Base-by-base conservation (phyloP, 371 early-diverging fungal genomes). In the Nematocida parisii region DNA sequence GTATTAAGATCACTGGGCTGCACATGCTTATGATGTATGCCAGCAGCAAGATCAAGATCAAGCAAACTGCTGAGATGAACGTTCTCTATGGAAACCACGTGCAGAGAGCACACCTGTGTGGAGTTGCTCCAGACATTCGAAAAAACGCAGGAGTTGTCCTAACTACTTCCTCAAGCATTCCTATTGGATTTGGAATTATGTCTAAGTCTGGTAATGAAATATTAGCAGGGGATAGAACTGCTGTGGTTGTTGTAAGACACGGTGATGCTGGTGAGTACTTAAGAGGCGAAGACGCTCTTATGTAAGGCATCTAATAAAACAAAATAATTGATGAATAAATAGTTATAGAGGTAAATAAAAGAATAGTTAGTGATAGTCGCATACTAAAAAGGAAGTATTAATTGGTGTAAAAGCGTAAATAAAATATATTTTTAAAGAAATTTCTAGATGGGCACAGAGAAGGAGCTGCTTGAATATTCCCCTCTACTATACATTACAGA, bases 71-170 rank as follows among this genome's bases (percentile, higher is more conserved):
- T 74, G 99, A 97, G 87, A 97, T 96, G 97, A 93, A 95, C 24
- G 95, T 92, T 89, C 85, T 98, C 83, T 98, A 98, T 86, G 97
- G 97, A 45, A 98, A 97, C 90, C 93, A 98, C 86, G 91, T 97
- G 44, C 91, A 96, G 73, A 97, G 95, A 88, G 94, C 95, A 24
- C 99, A 97, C 86, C 88, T 98, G 73, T 93, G 93, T 50, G 90
- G 94, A 71, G 93, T 96, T 60, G 93, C 96, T 4, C 96, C 97
- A 77, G 94, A 95, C 87, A 93, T 94, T 13, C 95, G 96, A 44
- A 93, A 95, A 86, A 95, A 97, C 86, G 92, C 93, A 85, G 96
- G 95, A 81, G 96, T 97, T 9, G 91, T 97, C 24, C 90, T 98
- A 40, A 93, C 90, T 84, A 92, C 94, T 56, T 93, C 94, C 92